These are phyloP conservation scores for Tulasnella calospora DNA, from an alignment of 768 basidiomycete genomes.

Conservation along the genomic window DNA sequence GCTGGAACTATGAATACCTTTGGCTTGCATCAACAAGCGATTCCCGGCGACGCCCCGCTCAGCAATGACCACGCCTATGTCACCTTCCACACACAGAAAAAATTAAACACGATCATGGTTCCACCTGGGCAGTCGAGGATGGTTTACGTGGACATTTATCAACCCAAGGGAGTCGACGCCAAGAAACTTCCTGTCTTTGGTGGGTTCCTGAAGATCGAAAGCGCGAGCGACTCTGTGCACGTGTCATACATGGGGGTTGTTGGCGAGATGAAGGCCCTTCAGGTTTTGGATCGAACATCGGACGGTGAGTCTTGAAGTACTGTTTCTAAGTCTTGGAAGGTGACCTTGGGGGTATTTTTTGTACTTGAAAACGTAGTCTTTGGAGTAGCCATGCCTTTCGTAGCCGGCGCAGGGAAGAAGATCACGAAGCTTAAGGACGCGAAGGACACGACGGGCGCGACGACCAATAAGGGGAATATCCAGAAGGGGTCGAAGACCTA, in stretches of 20 bases:
- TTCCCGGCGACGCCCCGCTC: constrained; percentile 50
- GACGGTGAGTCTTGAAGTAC: constrained; percentile 7
- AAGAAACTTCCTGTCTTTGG: constrained; percentile 54
- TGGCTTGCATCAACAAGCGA: constrained; percentile 46
- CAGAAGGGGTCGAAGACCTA: background rate
- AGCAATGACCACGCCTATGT: constrained; percentile 45
- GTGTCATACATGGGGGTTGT: constrained; percentile 46
- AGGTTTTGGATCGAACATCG: constrained; percentile 48
- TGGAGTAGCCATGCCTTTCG: background rate
- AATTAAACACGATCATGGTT: constrained; percentile 44
- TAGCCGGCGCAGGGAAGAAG: background rate
- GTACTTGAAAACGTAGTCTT: background rate
- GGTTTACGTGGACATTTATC: constrained; percentile 50
- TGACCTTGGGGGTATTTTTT: background rate
- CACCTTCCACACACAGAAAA: too few relatives aligned
- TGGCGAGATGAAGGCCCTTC: constrained; percentile 43
- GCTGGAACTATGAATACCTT: constrained; percentile 51
- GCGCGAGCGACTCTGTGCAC: constrained; percentile 29
- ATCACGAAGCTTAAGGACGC: too few relatives aligned
- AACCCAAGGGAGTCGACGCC: constrained; percentile 43
- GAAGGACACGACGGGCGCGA: too few relatives aligned
- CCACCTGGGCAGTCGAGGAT: constrained; percentile 42
- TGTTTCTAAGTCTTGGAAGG: background rate
- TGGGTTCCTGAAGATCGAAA: constrained; percentile 48
- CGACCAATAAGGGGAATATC: background rate